Evolutionary conservation across 257 asterid species (phyloP).

Genomic region (Jacaranda copaia): DNA sequence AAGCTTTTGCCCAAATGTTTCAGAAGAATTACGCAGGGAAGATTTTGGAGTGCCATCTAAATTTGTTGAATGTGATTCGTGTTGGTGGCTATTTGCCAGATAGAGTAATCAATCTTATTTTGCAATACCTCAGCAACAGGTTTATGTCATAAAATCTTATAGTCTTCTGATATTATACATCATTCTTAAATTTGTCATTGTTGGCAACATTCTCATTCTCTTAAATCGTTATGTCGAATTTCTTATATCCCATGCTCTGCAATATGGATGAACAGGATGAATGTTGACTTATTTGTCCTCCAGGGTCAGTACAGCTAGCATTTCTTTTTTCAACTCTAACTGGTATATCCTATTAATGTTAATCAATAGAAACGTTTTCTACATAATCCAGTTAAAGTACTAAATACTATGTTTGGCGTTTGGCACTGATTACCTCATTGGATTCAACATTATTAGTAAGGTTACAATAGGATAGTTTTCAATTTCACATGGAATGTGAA

Average conservation of each 20-base stretch:
- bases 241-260: conserved; percentile 21
- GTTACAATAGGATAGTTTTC: background rate
- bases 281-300: background rate
- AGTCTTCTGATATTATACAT: background rate
- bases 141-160: conserved; percentile 41
- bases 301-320: background rate
- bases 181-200: conserved; percentile 8
- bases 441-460: background rate
- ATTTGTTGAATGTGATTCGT: conserved; percentile 81
- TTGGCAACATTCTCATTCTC: background rate
- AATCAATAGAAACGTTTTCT: background rate
- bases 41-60: conserved; percentile 92
- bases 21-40: conserved; percentile 96
- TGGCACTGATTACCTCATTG: conserved; percentile 1
- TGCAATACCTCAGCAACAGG: conserved; percentile 96
- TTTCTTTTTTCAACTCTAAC: background rate
- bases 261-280: background rate
- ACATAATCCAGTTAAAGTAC: background rate
- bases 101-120: conserved; percentile 91
- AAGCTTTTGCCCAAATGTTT: conserved; percentile 95
- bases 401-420: background rate
- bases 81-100: conserved; percentile 96
- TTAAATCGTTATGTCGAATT: conserved; percentile 9
- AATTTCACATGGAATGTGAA: background rate
- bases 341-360: background rate